These are phyloP conservation scores for Elsinoe necatrix DNA, from an alignment of 2,329 filamentous ascomycete species.

Conservation along the genomic window DNA sequence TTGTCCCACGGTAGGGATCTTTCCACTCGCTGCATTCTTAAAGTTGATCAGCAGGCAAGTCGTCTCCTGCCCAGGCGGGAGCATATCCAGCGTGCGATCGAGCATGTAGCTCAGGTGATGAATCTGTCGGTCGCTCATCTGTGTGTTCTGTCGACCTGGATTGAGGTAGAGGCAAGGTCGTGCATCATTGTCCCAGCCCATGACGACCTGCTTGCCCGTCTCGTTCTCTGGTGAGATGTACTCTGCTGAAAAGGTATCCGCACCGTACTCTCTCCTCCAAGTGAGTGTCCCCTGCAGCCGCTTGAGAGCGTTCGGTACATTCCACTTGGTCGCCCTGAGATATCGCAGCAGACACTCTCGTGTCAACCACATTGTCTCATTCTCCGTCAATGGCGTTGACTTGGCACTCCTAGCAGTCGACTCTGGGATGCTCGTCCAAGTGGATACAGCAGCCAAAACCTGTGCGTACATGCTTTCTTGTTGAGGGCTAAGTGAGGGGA, in stretches of 20 bases:
- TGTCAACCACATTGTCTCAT: conserved; percentile 83
- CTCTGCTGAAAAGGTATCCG: conserved; percentile 69
- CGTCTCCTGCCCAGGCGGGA: conserved; percentile 79
- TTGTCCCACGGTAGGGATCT: conserved; percentile 67
- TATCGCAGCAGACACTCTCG: conserved; percentile 88
- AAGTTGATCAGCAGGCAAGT: conserved; percentile 87
- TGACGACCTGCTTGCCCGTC: conserved; percentile 86
- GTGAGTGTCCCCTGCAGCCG: conserved; percentile 72
- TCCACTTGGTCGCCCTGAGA: conserved; percentile 89
- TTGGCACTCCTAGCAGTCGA: conserved; percentile 51
- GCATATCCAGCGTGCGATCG: conserved; percentile 78
- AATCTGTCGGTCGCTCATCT: conserved; percentile 74
- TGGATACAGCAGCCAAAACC: conserved; percentile 60
- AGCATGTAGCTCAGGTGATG: conserved; percentile 95
- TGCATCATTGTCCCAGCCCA: conserved; percentile 77
- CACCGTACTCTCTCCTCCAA: conserved; percentile 86
- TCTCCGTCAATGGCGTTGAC: conserved; percentile 60
- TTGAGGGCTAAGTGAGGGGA: conserved; percentile 59
- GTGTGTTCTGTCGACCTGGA: conserved; percentile 87
- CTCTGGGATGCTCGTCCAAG: conserved; percentile 62
- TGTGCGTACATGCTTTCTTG: conserved; percentile 74
- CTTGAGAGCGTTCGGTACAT: conserved; percentile 62
- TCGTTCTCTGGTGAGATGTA: conserved; percentile 91
- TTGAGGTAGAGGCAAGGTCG: conserved; percentile 88
- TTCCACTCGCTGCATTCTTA: conserved; percentile 65